Evolutionary conservation across 1,139 yeast species (phyloP), one percentile per base, ranked within the genome.

Genomic region (Sugiyamaella paludigena): DNA sequence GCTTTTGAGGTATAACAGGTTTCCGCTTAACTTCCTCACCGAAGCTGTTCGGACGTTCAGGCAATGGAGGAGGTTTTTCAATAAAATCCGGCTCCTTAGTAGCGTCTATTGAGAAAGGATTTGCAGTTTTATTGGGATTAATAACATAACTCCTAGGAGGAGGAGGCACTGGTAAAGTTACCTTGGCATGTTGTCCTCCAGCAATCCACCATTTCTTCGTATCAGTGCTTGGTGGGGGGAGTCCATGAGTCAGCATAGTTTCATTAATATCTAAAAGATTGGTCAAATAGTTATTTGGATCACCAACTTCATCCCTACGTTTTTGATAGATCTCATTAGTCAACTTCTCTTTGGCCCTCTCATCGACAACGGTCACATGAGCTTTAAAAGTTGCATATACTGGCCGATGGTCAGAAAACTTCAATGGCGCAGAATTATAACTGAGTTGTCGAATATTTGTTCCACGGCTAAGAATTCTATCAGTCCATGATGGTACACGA

Each of bases 401-500:
- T 0, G 98, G 98, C 43, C 96, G 72, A 67, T 94, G 99, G 66
- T 92, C 99, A 0, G 96, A 87, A 66, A 92, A 91, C 47, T 72
- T 67, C 36, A 91, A 69, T 11, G 77, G 80, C 3, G 78, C 83
- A 53, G 83, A 75, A 39, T 81, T 79, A 64, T 92, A 92, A 15
- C 75, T 70, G 16, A 78, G 60, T 60, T 87, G 97, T 50, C 76
- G 78, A 52, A 92, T 64, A 27, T 76, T 71, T n/a, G 63, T 45
- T n/a, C 77, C 77, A 36, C 79, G 74, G 47, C 75, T 74, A 46
- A 84, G 58, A 46, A 84, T 80, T 46, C 99, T 73, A 70, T 92
- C 98, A 0, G 98, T 92, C 98, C 98, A 92, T 0, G 98, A 89
- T 1, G 98, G 98, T 26, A 86, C 84, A 57, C 98, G 77, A 64